Evolutionary conservation across 2,329 filamentous ascomycete species (phyloP), one percentile per base, ranked within the genome.

Genomic region (Aureobasidium sp.): DNA sequence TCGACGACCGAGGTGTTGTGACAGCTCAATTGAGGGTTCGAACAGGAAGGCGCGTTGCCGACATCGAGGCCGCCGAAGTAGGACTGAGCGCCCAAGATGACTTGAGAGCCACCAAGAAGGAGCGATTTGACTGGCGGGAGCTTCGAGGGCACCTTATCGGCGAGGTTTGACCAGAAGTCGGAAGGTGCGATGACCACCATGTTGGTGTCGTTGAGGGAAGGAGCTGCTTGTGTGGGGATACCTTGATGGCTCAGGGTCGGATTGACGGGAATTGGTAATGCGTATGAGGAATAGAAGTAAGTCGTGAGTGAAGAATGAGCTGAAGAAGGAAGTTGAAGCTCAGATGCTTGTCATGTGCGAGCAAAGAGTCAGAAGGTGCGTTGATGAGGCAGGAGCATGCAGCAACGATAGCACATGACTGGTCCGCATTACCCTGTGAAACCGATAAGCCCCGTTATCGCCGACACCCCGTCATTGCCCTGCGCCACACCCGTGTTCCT

Each of bases 1-100:
- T 79, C 72, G n/a, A 83, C 80, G 8, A 75, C 74, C 3, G 84
- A 84, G 6, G 80, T 82, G 69, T 86, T 86, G 62, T 85, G 82
- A 70, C 87, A 90, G 68, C 84, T 87, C 58, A 87, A 70, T 64
- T 79, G 77, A 8, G 74, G 73, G 64, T 76, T 74, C 12, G 72
- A 63, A 64, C 74, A 76, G n/a, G 70, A 64, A 17, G 56, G 64
- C 1, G 58, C 62, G 8, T 61, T 59, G 42, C 41, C 49, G 15
- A n/a, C 58, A 22, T 61, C 39, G n/a, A 56, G 52, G 34, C 49
- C 29, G 14, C 49, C 37, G 6, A 62, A 57, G 34, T n/a, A 41
- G 2, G 45, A 44, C 14, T 64, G 62, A 11, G 51, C 41, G 7
- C 42, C 48, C 17, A 61, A 37, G 8, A 42, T 25, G 20, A 62